Evolutionary conservation across 73 alveolate species (phyloP).

Genomic region (Tetrahymena thermophila): DNA sequence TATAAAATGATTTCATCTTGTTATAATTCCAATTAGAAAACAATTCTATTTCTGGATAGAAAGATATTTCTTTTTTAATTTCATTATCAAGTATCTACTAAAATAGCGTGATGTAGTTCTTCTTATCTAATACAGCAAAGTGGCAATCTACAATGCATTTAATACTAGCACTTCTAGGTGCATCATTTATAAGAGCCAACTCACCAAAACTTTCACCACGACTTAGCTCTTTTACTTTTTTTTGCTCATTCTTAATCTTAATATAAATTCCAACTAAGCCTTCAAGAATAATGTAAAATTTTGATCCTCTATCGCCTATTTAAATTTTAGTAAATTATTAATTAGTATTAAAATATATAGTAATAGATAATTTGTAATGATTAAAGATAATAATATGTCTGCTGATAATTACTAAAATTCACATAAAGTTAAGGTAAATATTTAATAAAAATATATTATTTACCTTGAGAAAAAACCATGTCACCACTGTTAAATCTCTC

Average conservation of each 20-base stretch:
- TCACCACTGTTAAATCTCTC: background rate
- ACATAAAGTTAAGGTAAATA: background rate
- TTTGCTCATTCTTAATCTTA: conserved; percentile 4
- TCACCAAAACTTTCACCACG: conserved; percentile 40
- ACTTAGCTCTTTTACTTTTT: background rate
- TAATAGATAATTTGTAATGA: background rate
- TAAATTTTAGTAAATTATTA: background rate
- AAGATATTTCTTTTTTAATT: background rate
- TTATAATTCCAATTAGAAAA: background rate
- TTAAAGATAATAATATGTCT: background rate
- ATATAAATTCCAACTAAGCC: conserved; percentile 12
- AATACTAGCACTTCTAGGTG: conserved; percentile 27
- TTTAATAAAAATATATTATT: background rate
- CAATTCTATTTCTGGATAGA: background rate
- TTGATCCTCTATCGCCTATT: conserved; percentile 28
- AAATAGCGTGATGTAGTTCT: background rate
- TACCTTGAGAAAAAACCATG: background rate
- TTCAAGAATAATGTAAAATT: conserved; percentile 23
- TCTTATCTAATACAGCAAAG: conserved; percentile 30
- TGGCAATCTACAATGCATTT: conserved; percentile 10
- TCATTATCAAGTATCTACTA: background rate
- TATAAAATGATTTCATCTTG: background rate
- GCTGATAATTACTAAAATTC: background rate
- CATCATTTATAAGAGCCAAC: conserved; percentile 15
- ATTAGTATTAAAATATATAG: background rate